Evolutionary conservation across 257 asterid genomes (phyloP).

Genomic region (Penstemon barbatus): DNA sequence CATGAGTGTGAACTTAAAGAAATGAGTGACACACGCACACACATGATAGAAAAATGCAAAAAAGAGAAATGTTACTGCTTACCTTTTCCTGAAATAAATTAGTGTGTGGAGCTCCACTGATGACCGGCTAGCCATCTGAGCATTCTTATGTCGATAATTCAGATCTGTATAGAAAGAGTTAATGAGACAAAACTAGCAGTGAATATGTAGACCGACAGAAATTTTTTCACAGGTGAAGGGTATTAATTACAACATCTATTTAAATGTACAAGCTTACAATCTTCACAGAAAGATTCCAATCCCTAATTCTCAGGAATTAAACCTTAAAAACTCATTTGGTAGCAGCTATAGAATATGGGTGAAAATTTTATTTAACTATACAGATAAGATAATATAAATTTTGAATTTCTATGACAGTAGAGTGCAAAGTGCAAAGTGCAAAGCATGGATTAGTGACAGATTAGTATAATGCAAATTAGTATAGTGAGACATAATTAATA

Average conservation of each 20-base stretch:
- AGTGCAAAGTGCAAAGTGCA: too few relatives aligned
- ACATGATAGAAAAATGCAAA: constrained; percentile 11
- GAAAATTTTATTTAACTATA: too few relatives aligned
- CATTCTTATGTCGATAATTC: constrained; percentile 94
- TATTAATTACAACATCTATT: neutral
- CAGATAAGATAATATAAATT: too few relatives aligned
- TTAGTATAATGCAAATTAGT: too few relatives aligned
- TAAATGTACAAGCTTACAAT: neutral
- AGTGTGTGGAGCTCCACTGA: constrained; percentile 98
- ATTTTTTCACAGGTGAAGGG: neutral
- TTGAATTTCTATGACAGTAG: too few relatives aligned
- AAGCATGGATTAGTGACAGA: too few relatives aligned
- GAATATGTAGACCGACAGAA: neutral
- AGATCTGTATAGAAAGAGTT: constrained; percentile 53
- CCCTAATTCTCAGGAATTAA: neutral
- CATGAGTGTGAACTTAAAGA: constrained; percentile 25
- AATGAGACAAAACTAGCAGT: constrained; percentile 16
- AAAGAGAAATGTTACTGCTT: constrained; percentile 16
- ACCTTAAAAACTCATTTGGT: neutral
- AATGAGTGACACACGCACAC: neutral
- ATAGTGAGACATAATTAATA: too few relatives aligned
- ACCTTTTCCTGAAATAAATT: constrained; percentile 88
- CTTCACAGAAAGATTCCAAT: neutral
- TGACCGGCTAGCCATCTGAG: constrained; percentile 98
- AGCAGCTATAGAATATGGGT: too few relatives aligned